Evolutionary conservation across 2,329 filamentous ascomycete genomes (phyloP).

Genomic region (Curvularia spicifera): DNA sequence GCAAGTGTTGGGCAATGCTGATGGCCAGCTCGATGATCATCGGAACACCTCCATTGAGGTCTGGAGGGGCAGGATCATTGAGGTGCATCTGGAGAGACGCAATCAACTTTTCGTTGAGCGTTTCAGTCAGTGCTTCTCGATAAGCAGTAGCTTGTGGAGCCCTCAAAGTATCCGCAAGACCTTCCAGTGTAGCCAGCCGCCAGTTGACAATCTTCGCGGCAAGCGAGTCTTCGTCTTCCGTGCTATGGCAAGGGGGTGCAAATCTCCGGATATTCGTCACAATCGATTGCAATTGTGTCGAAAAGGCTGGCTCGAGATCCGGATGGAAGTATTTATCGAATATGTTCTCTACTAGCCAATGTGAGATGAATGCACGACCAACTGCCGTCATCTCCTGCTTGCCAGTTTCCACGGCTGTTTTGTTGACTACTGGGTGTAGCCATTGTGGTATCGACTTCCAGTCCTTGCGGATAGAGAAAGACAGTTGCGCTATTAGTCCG

Average conservation of each 20-base stretch:
- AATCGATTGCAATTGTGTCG: slow-evolving; percentile 79
- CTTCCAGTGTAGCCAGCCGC: slow-evolving; percentile 92
- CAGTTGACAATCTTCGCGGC: slow-evolving; percentile 88
- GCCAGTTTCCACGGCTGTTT: slow-evolving; percentile 82
- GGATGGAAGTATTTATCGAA: slow-evolving; percentile 95
- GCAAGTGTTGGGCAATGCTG: slow-evolving; percentile 82
- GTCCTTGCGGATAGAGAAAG: slow-evolving; percentile 95
- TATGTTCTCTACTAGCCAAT: slow-evolving; percentile 89
- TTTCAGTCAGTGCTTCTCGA: slow-evolving; percentile 62
- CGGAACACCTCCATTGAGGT: slow-evolving; percentile 83
- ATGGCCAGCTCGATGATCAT: slow-evolving; percentile 95
- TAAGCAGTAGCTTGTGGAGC: slow-evolving; percentile 70
- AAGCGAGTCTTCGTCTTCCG: slow-evolving; percentile 88
- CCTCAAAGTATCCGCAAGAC: slow-evolving; percentile 74
- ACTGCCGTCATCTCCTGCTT: slow-evolving; percentile 98
- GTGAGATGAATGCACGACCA: slow-evolving; percentile 84
- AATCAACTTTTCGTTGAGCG: slow-evolving; percentile 72
- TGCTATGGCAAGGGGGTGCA: slow-evolving; percentile 73
- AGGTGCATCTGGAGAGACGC: slow-evolving; percentile 75
- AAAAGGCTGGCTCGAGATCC: slow-evolving; percentile 76
- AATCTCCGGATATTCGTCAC: slow-evolving; percentile 85
- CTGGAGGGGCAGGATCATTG: slow-evolving; percentile 75
- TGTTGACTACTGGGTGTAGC: slow-evolving; percentile 80
- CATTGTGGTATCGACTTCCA: slow-evolving; percentile 84
- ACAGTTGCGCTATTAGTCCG: slow-evolving; percentile 90